phyloP scores from a whole-genome alignment of 352 stramenopile genomes.

The Globisporangium splendens region DNA sequence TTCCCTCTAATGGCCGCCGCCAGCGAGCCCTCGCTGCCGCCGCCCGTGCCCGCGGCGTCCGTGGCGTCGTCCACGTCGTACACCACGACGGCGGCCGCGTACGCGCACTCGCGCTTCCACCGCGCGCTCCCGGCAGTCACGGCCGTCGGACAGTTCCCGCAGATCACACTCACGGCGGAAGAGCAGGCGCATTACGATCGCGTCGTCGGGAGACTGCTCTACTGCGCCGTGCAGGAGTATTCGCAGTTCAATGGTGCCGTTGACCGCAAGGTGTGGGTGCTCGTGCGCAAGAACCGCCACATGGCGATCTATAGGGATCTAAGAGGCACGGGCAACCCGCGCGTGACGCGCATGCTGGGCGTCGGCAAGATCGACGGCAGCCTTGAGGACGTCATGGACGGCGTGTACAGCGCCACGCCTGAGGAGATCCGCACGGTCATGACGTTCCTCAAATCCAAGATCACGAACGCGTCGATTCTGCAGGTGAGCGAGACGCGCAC shows the following conservation, averaged over 20 bases:
- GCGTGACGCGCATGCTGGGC: constrained; percentile 35
- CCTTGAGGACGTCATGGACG: constrained; percentile 67
- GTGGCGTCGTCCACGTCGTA: no score
- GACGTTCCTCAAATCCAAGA: constrained; percentile 28
- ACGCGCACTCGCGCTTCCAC: no score
- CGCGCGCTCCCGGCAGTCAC: no score
- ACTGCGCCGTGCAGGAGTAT: no score
- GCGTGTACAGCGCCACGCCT: constrained; percentile 90
- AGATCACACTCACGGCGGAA: neutral
- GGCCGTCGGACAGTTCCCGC: no score
- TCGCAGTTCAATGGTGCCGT: no score
- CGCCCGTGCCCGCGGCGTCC: no score
- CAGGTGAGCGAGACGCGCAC: constrained; percentile 26
- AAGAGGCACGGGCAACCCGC: neutral
- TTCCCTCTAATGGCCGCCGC: no score
- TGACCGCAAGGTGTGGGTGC: constrained; percentile 3
- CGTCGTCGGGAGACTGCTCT: neutral
- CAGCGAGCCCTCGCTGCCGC: no score
- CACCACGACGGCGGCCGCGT: no score
- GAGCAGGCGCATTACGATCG: neutral
- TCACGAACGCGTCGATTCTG: constrained; percentile 33
- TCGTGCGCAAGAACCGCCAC: constrained; percentile 5
- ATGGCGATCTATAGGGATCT: constrained; percentile 5
- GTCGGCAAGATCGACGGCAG: constrained; percentile 30
- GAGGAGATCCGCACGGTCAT: constrained; percentile 31